Evolutionary conservation across 495 filamentous ascomycete species (phyloP).

Genomic region (Darksidea phi): DNA sequence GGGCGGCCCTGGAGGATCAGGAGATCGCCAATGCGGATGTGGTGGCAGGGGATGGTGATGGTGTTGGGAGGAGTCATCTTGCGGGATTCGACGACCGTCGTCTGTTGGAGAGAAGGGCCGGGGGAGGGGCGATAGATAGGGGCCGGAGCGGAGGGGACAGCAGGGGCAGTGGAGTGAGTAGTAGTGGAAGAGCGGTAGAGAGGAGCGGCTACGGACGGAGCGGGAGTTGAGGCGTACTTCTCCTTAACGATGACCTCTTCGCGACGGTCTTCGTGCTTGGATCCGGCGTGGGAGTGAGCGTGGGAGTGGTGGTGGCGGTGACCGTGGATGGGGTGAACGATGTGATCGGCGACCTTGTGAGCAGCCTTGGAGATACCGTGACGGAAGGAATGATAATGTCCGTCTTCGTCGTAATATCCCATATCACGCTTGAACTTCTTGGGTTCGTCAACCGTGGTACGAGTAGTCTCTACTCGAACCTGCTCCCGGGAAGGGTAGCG

Average conservation of each 20-base stretch:
- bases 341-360: slow-evolving; percentile 74
- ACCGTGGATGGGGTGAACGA: slow-evolving; percentile 57
- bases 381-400: slow-evolving; percentile 92
- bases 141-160: slow-evolving; percentile 30
- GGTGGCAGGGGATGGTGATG: slow-evolving; percentile 98
- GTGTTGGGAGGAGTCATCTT: slow-evolving; percentile 63
- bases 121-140: slow-evolving; percentile 27
- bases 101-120: background rate
- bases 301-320: slow-evolving; percentile 44
- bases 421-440: slow-evolving; percentile 63
- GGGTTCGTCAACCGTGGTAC: slow-evolving; percentile 51
- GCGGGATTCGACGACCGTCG: background rate
- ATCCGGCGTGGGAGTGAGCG: slow-evolving; percentile 30
- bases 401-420: slow-evolving; percentile 99
- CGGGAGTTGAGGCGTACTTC: slow-evolving; percentile 36
- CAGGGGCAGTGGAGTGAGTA: slow-evolving; percentile 23
- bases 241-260: slow-evolving; percentile 44
- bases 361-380: slow-evolving; percentile 80
- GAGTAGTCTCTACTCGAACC: slow-evolving; percentile 43
- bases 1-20: slow-evolving; percentile 98
- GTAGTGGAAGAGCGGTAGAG: slow-evolving; percentile 24
- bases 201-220: background rate
- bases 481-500: slow-evolving; percentile 44
- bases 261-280: slow-evolving; percentile 34
- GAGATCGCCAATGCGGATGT: slow-evolving; percentile 97